Evolutionary conservation across 2,329 filamentous ascomycete genomes (phyloP).

Genomic region (Verticillium longisporum): DNA sequence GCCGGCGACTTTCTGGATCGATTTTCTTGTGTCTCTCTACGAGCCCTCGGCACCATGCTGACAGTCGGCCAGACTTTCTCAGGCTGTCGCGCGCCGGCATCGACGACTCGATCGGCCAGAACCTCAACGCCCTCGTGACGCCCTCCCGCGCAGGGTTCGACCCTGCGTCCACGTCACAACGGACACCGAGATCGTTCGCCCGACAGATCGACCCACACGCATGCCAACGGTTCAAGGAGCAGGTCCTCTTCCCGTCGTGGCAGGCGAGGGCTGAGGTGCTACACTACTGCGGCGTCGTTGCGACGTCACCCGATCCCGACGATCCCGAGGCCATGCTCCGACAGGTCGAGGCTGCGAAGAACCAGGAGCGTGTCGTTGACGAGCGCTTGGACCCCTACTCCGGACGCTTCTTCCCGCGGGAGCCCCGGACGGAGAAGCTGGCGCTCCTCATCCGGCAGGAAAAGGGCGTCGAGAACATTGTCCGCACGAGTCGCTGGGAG

Average conservation of each 20-base stretch:
- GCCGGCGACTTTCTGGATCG: not conserved
- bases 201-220: conserved; percentile 52
- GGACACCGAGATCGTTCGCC: conserved; percentile 42
- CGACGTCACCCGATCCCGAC: conserved; percentile 77
- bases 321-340: conserved; percentile 70
- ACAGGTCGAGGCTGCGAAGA: conserved; percentile 62
- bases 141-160: conserved; percentile 70
- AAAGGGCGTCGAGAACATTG: conserved; percentile 68
- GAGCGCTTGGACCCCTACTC: conserved; percentile 92
- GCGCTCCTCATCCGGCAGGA: conserved; percentile 70
- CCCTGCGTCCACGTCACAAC: conserved; percentile 65
- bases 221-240: conserved; percentile 67
- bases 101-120: conserved; percentile 90
- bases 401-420: conserved; percentile 69
- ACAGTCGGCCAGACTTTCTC: conserved; percentile 65
- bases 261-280: conserved; percentile 74
- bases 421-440: conserved; percentile 74
- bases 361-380: conserved; percentile 69
- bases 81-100: conserved; percentile 76
- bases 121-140: conserved; percentile 81
- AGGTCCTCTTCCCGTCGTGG: conserved; percentile 84
- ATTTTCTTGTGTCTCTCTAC: not conserved
- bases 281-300: conserved; percentile 83
- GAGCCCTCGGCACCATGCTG: not conserved
- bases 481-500: conserved; percentile 76